A percentile compares a stretch with the other conserved stretches of the same genome.
These are phyloP conservation scores for Beta lomatogona DNA, from an alignment of 179 eudicot genomes.

Conservation along the genomic window DNA sequence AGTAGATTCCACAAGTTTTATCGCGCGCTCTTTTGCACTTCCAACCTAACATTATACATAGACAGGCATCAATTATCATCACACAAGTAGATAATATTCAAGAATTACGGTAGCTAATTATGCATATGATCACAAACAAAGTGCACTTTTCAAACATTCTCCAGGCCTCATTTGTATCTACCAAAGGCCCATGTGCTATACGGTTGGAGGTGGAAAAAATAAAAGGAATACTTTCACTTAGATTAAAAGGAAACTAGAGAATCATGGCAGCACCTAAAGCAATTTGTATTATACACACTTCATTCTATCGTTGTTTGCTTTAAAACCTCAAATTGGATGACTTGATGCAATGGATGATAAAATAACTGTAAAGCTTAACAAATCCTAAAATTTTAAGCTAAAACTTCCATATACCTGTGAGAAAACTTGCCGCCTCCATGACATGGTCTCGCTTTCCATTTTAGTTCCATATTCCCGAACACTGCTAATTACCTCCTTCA, in stretches of 20 bases:
- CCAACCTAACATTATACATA: slow-evolving; percentile 57
- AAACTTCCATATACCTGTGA: slow-evolving; percentile 55
- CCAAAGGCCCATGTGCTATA: neutral
- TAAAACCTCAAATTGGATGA: neutral
- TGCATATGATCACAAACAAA: neutral
- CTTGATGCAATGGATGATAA: neutral
- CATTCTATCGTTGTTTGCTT: neutral
- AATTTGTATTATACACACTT: neutral
- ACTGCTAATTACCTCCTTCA: slow-evolving; percentile 61
- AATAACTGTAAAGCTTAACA: neutral
- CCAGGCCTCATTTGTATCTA: neutral
- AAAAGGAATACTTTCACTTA: neutral
- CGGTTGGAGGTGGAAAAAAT: neutral
- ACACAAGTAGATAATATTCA: neutral
- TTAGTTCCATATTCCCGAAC: slow-evolving; percentile 52
- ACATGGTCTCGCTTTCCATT: slow-evolving; percentile 67
- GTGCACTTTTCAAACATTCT: neutral
- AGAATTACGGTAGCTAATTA: neutral
- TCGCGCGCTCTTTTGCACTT: slow-evolving; percentile 56
- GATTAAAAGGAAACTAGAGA: neutral
- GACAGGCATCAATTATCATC: neutral
- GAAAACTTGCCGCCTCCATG: slow-evolving; percentile 75
- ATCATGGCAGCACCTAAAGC: neutral
- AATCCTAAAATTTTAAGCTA: neutral
- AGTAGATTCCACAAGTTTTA: slow-evolving; percentile 79